Evolutionary conservation across 129 eudicot genomes (phyloP).

Genomic region (Logfia minima): DNA sequence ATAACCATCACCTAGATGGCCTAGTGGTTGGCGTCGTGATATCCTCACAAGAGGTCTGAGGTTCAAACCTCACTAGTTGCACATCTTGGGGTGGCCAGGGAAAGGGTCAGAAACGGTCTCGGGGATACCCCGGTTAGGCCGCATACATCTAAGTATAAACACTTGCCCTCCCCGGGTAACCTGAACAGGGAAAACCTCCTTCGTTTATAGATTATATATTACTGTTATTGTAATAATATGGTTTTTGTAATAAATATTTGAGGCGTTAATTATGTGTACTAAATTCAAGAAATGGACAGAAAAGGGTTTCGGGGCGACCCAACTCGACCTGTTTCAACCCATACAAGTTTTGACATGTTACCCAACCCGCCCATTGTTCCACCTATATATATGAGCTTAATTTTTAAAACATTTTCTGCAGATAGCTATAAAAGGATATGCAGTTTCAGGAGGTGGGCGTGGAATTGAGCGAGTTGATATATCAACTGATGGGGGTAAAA

Average conservation of each 20-base stretch:
- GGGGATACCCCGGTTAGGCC: no score
- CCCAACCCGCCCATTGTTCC: not conserved
- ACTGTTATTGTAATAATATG: not conserved
- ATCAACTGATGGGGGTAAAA: constrained; percentile 91
- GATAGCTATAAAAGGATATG: constrained; percentile 88
- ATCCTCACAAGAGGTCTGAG: no score
- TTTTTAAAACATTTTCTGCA: constrained; percentile 33
- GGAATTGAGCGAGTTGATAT: constrained; percentile 97
- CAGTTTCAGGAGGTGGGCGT: constrained; percentile 98
- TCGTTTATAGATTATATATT: no score
- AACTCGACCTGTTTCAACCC: not conserved
- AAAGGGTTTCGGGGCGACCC: not conserved
- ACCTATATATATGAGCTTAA: not conserved
- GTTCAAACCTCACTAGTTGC: no score
- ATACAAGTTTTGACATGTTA: not conserved
- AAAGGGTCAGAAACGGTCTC: no score
- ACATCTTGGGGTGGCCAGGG: no score
- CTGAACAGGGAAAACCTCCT: no score
- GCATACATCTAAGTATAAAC: no score
- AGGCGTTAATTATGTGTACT: not conserved
- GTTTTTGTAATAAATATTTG: not conserved
- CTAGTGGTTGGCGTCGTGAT: no score
- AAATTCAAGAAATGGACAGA: not conserved
- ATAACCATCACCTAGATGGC: no score
- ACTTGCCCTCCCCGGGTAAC: no score